phyloP scores from a whole-genome alignment of 306 rosid species.

The Begonia peltatifolia region DNA sequence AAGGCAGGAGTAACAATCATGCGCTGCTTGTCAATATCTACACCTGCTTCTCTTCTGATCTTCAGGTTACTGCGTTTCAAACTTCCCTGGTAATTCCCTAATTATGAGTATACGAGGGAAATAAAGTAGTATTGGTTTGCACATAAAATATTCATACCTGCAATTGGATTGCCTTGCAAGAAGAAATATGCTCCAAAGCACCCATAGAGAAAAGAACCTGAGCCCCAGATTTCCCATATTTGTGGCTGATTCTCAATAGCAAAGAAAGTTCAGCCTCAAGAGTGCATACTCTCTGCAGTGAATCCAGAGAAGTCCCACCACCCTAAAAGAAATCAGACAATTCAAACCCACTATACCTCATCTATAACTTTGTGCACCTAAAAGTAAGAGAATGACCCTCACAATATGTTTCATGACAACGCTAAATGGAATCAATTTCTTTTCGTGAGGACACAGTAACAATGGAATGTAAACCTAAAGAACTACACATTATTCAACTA shows the following conservation, averaged over 20 bases:
- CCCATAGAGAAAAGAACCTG: slow-evolving; percentile 81
- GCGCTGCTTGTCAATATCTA: slow-evolving; percentile 58
- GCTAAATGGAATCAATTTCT: no score
- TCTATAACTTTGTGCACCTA: no score
- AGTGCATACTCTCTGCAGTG: slow-evolving; percentile 75
- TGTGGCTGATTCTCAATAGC: slow-evolving; percentile 66
- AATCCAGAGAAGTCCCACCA: slow-evolving; percentile 59
- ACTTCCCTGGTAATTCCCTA: slow-evolving; percentile 43
- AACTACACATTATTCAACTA: no score
- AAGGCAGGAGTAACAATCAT: slow-evolving; percentile 54
- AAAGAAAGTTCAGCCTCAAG: slow-evolving; percentile 86
- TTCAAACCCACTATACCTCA: no score
- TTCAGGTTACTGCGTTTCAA: slow-evolving; percentile 54
- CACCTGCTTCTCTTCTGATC: slow-evolving; percentile 40
- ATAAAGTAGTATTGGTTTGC: slow-evolving; percentile 1
- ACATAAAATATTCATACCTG: slow-evolving; percentile 32
- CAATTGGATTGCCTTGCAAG: slow-evolving; percentile 50
- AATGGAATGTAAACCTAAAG: no score
- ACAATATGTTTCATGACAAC: no score
- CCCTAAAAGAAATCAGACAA: slow-evolving; percentile 23
- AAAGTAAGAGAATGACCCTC: no score
- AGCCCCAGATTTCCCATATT: slow-evolving; percentile 87
- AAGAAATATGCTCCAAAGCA: slow-evolving; percentile 67
- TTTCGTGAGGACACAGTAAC: no score
- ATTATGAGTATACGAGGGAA: slow-evolving; percentile 12